Base-by-base conservation (phyloP, 2,329 filamentous ascomycete species). In the Dactylellina drechsleri region DNA sequence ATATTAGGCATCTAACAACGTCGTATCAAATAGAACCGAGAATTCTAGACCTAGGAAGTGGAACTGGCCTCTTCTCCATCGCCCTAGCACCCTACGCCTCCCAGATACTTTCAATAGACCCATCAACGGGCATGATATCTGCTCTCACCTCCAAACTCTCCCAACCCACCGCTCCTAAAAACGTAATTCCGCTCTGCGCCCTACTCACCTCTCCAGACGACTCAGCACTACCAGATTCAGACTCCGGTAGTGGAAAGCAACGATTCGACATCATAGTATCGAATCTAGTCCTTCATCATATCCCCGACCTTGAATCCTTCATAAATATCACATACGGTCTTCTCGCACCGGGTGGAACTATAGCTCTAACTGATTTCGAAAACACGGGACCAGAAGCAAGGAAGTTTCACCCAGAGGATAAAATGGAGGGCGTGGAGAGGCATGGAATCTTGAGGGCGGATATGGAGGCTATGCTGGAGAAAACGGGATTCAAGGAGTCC, bases 321-420 rank as follows among this genome's bases (percentile, higher is more conserved):
- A 80, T 88, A 20, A 71, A 59, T 3, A 85, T 84, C 0, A 82
- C 87, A 79, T 79, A 82, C 26, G 84, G 82, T 4, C 85, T 84
- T 45, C 80, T 88, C 50, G 83, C 81, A 64, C 79, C 82, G 0
- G 85, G 85, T 0, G 87, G 86, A 0, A 77, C 80, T 60, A 81
- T 87, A 0, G 85, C 85, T 0, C 79, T 88, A 77, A 88, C 86
- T 1, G 87, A 88, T 77, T 88, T 85, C 78, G 86, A 88, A 78
- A 84, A 88, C 76, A 85, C 85, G 78, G 86, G 86, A 0, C 83
- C 83, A 0, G 84, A 84, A 50, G 85, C 86, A 1, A 81, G 83
- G 36, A 80, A 80, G 56, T 88, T 88, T 77, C 86, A 88, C 79
- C 84, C 86, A 0, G 81, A 83, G 77, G 78, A 78, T 20, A 87